These are phyloP conservation scores for Hyaloraphidium curvatum DNA, from an alignment of 192 early-diverging fungal genomes.

Conservation along the genomic window DNA sequence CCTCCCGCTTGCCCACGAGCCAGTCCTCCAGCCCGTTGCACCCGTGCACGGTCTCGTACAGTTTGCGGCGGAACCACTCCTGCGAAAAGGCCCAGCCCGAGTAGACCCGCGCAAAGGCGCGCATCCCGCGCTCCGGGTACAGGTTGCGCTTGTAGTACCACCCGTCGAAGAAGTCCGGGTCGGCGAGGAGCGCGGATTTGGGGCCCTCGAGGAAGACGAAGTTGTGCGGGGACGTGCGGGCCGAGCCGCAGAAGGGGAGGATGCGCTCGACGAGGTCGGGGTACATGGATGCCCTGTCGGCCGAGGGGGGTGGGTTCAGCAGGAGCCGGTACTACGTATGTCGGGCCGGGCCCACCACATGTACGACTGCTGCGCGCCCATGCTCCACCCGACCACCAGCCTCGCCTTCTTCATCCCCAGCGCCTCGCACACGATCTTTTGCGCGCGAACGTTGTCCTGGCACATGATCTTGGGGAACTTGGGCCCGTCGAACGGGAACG, in stretches of 20 bases:
- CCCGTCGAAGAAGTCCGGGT: slow-evolving; percentile 8
- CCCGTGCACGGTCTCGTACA: slow-evolving; percentile 10
- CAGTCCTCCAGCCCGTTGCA: slow-evolving; percentile 10
- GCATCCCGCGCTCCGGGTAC: not conserved
- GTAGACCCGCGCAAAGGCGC: slow-evolving; percentile 7
- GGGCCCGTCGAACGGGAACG: slow-evolving; percentile 12
- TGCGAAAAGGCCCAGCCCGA: slow-evolving; percentile 12
- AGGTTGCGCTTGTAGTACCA: not conserved
- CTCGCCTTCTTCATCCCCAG: slow-evolving; percentile 11
- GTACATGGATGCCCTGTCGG: slow-evolving; percentile 3
- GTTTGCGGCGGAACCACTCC: slow-evolving; percentile 8
- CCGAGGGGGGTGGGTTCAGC: slow-evolving; percentile 10
- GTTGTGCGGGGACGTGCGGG: slow-evolving; percentile 12
- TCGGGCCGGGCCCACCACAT: slow-evolving; percentile 3
- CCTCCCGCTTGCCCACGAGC: slow-evolving; percentile 12
- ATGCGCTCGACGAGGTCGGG: slow-evolving; percentile 12
- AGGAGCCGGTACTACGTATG: slow-evolving; percentile 2
- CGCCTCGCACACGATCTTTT: slow-evolving; percentile 9
- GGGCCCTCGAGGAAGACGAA: slow-evolving; percentile 14
- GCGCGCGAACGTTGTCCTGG: slow-evolving; percentile 10
- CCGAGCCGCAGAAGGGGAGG: slow-evolving; percentile 11
- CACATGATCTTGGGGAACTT: slow-evolving; percentile 11
- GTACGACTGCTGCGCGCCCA: slow-evolving; percentile 11
- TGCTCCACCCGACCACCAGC: slow-evolving; percentile 11
- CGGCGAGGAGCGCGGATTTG: slow-evolving; percentile 6